Percentiles rank a stretch among this genome's conserved stretches.
Conservation (phyloP, 306 rosid species). For the Arachis hypogaea region DNA sequence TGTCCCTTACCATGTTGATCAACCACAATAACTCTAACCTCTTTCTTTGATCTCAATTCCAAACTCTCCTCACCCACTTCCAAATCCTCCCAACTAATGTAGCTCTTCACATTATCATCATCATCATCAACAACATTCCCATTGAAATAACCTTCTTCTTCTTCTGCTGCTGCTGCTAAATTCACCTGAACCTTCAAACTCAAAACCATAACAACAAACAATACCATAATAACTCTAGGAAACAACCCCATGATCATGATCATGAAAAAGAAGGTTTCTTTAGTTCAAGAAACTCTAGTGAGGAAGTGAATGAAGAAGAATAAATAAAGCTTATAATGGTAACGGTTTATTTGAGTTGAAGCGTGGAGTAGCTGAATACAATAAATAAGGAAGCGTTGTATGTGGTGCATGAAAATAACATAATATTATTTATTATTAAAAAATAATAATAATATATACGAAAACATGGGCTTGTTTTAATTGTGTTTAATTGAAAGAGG, state of each 20-base stretch:
- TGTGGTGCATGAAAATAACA: too few species aligned
- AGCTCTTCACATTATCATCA: conserved; percentile 25
- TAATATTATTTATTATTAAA: too few species aligned
- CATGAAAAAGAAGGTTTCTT: too few species aligned
- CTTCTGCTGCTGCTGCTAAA: conserved; percentile 36
- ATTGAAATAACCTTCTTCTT: too few species aligned
- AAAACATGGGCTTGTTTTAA: conserved; percentile 7
- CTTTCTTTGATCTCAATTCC: conserved; percentile 24
- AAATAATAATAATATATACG: too few species aligned
- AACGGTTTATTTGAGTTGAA: conserved; percentile 48
- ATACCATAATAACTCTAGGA: conserved; percentile 26
- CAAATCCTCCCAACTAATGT: conserved; percentile 84
- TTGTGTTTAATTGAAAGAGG: conserved; percentile 33
- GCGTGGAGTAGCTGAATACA: conserved; percentile 55
- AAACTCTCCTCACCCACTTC: conserved; percentile 49
- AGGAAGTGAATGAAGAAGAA: not conserved
- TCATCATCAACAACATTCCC: too few species aligned
- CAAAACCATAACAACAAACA: conserved; percentile 32
- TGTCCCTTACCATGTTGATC: conserved; percentile 66
- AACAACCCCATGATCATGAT: conserved; percentile 30
- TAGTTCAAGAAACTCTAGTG: conserved; percentile 15
- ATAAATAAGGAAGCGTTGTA: conserved; percentile 62
- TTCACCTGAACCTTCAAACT: conserved; percentile 41
- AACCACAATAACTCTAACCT: conserved; percentile 58
- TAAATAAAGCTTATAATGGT: conserved; percentile 22